Conservation (phyloP, 495 filamentous ascomycete species). For the Amniculicola lignicola region DNA sequence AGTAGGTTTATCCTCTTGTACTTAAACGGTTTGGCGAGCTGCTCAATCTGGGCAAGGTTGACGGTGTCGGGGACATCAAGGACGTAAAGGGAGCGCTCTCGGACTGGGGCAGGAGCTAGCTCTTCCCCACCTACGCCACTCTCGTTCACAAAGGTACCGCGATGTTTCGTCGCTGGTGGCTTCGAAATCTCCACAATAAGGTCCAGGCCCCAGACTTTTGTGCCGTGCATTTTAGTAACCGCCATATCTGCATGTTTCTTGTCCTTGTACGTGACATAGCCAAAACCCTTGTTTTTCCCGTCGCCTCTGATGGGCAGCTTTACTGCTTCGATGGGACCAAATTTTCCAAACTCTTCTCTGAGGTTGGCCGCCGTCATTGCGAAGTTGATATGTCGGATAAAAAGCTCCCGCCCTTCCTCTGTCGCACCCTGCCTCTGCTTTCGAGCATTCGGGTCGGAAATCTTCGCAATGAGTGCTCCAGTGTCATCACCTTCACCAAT, state of each 20-base stretch:
- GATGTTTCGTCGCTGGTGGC: neutral
- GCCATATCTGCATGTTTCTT: slow-evolving; percentile 47
- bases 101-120: neutral
- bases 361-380: slow-evolving; percentile 65
- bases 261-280: slow-evolving; percentile 70
- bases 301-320: slow-evolving; percentile 61
- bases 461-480: slow-evolving; percentile 68
- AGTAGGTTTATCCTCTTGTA: slow-evolving; percentile 56
- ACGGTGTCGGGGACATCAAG: slow-evolving; percentile 65
- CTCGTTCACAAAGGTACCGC: slow-evolving; percentile 7
- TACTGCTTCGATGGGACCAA: slow-evolving; percentile 68
- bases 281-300: slow-evolving; percentile 61
- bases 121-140: slow-evolving; percentile 37
- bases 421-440: slow-evolving; percentile 78
- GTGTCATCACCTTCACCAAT: slow-evolving; percentile 62
- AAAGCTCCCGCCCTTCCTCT: slow-evolving; percentile 82
- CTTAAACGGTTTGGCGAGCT: slow-evolving; percentile 60
- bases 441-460: slow-evolving; percentile 76
- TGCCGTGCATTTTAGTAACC: slow-evolving; percentile 68
- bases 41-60: slow-evolving; percentile 60
- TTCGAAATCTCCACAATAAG: slow-evolving; percentile 58
- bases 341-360: slow-evolving; percentile 64
- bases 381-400: slow-evolving; percentile 69
- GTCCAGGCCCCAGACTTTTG: slow-evolving; percentile 63
- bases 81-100: slow-evolving; percentile 47